Evolutionary conservation across 345 rosid species (phyloP).

Genomic region (Mallotus nudiflorus): DNA sequence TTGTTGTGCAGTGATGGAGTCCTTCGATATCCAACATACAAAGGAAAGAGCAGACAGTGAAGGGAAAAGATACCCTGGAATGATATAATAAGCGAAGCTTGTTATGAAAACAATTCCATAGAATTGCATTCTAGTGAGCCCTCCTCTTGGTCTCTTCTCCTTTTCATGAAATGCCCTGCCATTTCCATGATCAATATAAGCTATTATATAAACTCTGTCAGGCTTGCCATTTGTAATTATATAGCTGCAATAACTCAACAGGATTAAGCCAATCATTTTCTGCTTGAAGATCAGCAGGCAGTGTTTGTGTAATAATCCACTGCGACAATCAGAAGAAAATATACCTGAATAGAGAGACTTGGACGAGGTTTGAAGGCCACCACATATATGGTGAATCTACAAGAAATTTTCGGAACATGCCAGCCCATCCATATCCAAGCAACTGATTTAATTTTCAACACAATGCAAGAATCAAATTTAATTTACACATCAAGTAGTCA

Average conservation of each 20-base stretch:
- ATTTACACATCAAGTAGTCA: neutral
- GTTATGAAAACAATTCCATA: conserved; percentile 51
- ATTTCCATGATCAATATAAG: neutral
- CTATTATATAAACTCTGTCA: no score
- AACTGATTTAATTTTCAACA: conserved; percentile 43
- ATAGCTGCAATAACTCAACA: no score
- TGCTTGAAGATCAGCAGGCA: no score
- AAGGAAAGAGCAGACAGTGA: conserved; percentile 64
- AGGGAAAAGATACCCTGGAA: conserved; percentile 75
- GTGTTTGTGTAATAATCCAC: no score
- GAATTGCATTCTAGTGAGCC: conserved; percentile 62
- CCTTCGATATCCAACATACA: conserved; percentile 71
- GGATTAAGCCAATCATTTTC: no score
- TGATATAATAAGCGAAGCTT: conserved; percentile 68
- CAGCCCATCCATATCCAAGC: conserved; percentile 89
- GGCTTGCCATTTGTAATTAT: neutral
- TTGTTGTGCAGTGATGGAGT: conserved; percentile 60
- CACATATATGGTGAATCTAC: conserved; percentile 89
- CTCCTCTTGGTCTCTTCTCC: conserved; percentile 52
- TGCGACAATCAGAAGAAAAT: no score
- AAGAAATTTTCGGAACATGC: conserved; percentile 59
- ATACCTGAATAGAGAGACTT: conserved; percentile 80
- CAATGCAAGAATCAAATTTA: neutral
- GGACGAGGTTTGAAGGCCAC: conserved; percentile 88
- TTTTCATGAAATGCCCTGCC: conserved; percentile 69